Evolutionary conservation across 2,329 filamentous ascomycete genomes (phyloP).

Genomic region (Podosphaera xanthii): DNA sequence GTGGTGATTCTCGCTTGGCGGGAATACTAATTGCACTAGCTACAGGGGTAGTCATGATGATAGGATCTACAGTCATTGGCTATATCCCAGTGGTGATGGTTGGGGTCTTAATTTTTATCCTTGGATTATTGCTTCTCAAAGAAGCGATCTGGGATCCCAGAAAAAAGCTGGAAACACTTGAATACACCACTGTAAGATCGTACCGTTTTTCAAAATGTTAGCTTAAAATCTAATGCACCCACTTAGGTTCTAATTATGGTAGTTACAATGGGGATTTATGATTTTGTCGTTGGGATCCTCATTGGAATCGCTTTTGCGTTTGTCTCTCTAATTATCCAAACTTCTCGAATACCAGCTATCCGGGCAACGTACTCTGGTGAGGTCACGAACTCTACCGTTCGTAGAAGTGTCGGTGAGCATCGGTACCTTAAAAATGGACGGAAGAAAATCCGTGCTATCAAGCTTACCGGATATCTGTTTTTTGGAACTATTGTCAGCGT

Average conservation of each 20-base stretch:
- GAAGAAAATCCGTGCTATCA: constrained; percentile 72
- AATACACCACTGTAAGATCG: constrained; percentile 56
- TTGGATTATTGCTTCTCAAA: constrained; percentile 75
- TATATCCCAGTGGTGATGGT: constrained; percentile 96
- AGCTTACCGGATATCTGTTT: constrained; percentile 87
- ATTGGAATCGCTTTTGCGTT: constrained; percentile 83
- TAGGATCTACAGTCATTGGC: constrained; percentile 72
- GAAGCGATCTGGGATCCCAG: constrained; percentile 79
- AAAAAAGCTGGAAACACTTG: constrained; percentile 64
- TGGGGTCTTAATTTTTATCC: constrained; percentile 77
- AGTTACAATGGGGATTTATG: constrained; percentile 85
- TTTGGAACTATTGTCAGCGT: constrained; percentile 95
- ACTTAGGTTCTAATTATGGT: constrained; percentile 59
- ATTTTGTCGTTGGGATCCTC: constrained; percentile 87
- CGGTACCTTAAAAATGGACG: constrained; percentile 71
- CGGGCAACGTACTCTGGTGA: constrained; percentile 77
- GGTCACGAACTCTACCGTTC: constrained; percentile 75
- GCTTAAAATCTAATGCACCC: constrained; percentile 8
- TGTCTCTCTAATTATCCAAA: constrained; percentile 74
- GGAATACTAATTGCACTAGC: constrained; percentile 63
- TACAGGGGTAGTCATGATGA: constrained; percentile 61
- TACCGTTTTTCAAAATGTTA: neutral
- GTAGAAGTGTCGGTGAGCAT: constrained; percentile 72
- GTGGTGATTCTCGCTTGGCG: constrained; percentile 66
- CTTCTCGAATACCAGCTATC: constrained; percentile 72